Evolutionary conservation across 2,329 filamentous ascomycete genomes (phyloP).

Genomic region (Ophiostoma novo-ulmi): DNA sequence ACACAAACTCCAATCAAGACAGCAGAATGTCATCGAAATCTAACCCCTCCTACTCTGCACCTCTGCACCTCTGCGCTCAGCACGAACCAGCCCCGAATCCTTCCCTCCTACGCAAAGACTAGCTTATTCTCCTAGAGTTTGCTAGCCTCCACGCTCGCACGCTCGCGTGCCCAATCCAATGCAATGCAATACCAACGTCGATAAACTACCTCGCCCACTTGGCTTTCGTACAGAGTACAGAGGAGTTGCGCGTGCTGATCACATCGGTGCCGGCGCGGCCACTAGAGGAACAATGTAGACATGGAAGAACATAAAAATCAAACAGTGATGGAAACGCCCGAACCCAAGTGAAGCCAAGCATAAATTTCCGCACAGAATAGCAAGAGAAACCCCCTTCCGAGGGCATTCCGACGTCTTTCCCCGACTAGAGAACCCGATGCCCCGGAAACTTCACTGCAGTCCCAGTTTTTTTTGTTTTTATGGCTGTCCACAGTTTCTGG

Average conservation of each 20-base stretch:
- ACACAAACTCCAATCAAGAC: no score
- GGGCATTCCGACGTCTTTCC: background rate
- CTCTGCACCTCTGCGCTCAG: no score
- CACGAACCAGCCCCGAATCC: background rate
- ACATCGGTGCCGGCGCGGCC: background rate
- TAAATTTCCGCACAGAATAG: no score
- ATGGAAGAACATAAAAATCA: no score
- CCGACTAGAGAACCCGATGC: conserved; percentile 3
- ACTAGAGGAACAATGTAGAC: no score
- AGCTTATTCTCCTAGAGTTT: background rate
- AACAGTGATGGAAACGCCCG: no score
- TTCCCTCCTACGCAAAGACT: background rate
- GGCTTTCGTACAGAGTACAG: no score
- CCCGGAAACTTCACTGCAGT: conserved; percentile 13
- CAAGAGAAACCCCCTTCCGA: no score
- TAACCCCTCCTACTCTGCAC: background rate
- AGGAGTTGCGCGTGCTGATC: background rate
- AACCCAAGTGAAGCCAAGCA: no score
- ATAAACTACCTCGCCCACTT: no score
- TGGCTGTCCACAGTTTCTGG: background rate
- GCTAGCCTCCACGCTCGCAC: background rate
- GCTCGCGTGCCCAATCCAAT: conserved; percentile 6
- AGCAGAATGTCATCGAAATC: background rate
- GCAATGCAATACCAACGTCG: background rate
- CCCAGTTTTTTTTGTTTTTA: background rate